Evolutionary conservation across 2,329 filamentous ascomycete species (phyloP).

Genomic region (Fonsecaea monophora): DNA sequence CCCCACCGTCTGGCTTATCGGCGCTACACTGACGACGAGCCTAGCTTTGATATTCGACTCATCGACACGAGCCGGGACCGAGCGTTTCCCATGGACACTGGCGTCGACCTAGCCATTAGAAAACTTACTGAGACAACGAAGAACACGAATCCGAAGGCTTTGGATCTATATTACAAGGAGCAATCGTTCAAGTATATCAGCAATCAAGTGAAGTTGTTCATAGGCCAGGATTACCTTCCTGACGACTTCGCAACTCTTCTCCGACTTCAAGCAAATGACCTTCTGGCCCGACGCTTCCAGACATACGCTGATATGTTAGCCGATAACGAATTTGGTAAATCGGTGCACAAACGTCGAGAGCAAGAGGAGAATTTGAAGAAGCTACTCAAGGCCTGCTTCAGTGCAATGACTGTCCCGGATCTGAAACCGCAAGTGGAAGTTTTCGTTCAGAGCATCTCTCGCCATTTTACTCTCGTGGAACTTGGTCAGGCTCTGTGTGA

Average conservation of each 20-base stretch:
- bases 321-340: constrained; percentile 78
- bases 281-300: constrained; percentile 74
- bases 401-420: constrained; percentile 80
- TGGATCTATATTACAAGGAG: constrained; percentile 88
- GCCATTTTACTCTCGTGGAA: constrained; percentile 89
- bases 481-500: constrained; percentile 84
- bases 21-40: constrained; percentile 82
- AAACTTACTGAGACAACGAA: constrained; percentile 85
- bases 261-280: constrained; percentile 86
- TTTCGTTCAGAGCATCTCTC: constrained; percentile 80
- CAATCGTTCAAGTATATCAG: constrained; percentile 89
- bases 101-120: constrained; percentile 84
- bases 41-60: constrained; percentile 86
- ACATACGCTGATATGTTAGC: constrained; percentile 72
- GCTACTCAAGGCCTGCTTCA: constrained; percentile 86
- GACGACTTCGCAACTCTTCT: constrained; percentile 87
- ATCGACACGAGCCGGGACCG: constrained; percentile 89
- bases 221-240: constrained; percentile 84
- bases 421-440: constrained; percentile 76
- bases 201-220: constrained; percentile 85
- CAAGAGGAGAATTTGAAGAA: constrained; percentile 85
- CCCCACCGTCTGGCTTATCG: constrained; percentile 84
- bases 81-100: constrained; percentile 84
- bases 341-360: constrained; percentile 82
- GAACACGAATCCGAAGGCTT: constrained; percentile 62